phyloP scores from a whole-genome alignment of 116 monocot genomes.

The Phalaenopsis hybrid region DNA sequence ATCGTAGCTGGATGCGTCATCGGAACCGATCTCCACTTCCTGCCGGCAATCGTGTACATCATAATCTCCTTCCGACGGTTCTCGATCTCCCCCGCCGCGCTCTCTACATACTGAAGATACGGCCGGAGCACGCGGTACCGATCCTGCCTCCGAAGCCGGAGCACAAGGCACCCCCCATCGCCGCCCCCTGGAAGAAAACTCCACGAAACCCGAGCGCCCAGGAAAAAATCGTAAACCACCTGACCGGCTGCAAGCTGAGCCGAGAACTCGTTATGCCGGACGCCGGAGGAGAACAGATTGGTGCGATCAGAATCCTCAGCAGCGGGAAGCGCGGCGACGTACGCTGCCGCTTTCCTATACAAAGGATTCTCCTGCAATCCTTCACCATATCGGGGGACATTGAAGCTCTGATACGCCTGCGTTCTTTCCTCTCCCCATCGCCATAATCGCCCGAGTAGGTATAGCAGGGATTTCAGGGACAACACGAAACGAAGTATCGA shows the following conservation, averaged over 20 bases:
- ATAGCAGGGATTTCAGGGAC: background rate
- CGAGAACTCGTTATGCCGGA: constrained; percentile 35
- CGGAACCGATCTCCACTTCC: constrained; percentile 7
- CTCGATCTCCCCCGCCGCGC: constrained; percentile 12
- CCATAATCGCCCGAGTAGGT: background rate
- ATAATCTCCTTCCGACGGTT: constrained; percentile 13
- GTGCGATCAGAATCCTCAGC: constrained; percentile 38
- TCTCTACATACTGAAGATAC: constrained; percentile 7
- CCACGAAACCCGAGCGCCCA: constrained; percentile 36
- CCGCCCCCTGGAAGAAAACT: constrained; percentile 11
- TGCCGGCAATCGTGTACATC: constrained; percentile 10
- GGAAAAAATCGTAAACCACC: constrained; percentile 23
- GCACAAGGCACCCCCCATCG: background rate
- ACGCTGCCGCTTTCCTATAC: background rate
- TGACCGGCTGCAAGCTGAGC: constrained; percentile 36
- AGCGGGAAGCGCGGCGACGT: constrained; percentile 38
- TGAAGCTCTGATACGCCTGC: constrained; percentile 9
- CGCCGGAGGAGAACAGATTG: constrained; percentile 18
- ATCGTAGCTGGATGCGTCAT: constrained; percentile 41
- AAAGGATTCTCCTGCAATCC: constrained; percentile 21
- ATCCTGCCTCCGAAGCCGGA: constrained; percentile 14
- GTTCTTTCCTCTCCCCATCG: constrained; percentile 8
- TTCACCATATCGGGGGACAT: constrained; percentile 7
- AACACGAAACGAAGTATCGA: constrained; percentile 2
- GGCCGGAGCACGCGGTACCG: constrained; percentile 23